phyloP scores from a whole-genome alignment of 345 rosid species.

The Bruguiera parviflora region DNA sequence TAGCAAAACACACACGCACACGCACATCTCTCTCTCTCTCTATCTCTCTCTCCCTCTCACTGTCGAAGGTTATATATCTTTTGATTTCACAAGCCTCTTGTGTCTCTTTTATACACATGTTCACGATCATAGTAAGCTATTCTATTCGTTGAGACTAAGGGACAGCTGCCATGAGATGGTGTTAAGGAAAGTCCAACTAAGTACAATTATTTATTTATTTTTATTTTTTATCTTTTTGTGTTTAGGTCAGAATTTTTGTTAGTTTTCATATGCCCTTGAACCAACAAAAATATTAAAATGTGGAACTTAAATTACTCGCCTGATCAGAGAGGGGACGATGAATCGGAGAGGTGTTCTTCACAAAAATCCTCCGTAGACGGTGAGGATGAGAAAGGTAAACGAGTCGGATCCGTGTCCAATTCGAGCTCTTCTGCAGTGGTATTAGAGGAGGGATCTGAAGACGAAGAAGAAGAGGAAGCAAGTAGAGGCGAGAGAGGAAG shows the following conservation, averaged over 20 bases:
- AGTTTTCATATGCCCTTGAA: too few relatives aligned
- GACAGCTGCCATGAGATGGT: background rate
- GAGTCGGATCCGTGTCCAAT: slow-evolving; percentile 67
- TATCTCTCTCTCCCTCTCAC: slow-evolving; percentile 2
- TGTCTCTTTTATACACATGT: background rate
- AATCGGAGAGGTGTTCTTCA: slow-evolving; percentile 48
- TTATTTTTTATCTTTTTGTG: too few relatives aligned
- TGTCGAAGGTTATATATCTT: slow-evolving; percentile 32
- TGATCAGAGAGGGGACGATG: slow-evolving; percentile 42
- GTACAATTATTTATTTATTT: too few relatives aligned
- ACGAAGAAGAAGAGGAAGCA: slow-evolving; percentile 47
- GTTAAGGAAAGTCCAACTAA: too few relatives aligned
- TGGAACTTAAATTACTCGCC: slow-evolving; percentile 82
- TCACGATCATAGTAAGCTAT: background rate
- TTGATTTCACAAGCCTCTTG: slow-evolving; percentile 8
- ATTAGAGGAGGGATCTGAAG: slow-evolving; percentile 73
- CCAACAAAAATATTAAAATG: slow-evolving; percentile 33
- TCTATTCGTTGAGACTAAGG: background rate
- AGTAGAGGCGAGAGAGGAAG: slow-evolving; percentile 19
- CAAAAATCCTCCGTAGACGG: slow-evolving; percentile 36
- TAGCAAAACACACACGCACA: slow-evolving; percentile 16
- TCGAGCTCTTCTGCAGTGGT: slow-evolving; percentile 85
- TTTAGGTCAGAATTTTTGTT: too few relatives aligned
- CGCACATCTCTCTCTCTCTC: slow-evolving; percentile 4
- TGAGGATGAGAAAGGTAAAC: slow-evolving; percentile 59